These are phyloP conservation scores for Vanrija sp. DNA, from an alignment of 1,284 basidiomycete genomes.

Conservation along the genomic window DNA sequence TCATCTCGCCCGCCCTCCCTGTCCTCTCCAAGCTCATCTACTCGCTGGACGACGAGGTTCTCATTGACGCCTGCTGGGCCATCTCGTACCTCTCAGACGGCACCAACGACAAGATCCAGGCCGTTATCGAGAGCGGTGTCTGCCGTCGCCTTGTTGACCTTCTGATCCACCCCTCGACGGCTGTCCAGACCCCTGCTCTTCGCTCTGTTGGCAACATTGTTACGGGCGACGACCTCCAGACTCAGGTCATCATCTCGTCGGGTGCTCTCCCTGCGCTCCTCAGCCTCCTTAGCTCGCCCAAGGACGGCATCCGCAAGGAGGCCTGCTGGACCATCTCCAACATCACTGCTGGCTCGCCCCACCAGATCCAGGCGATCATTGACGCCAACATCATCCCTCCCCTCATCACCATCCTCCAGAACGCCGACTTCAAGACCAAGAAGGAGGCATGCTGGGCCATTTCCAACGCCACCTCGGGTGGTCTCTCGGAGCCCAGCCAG, in stretches of 20 bases:
- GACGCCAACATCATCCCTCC: slow-evolving; percentile 84
- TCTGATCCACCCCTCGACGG: slow-evolving; percentile 94
- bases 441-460: slow-evolving; percentile 99
- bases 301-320: slow-evolving; percentile 86
- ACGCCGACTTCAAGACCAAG: slow-evolving; percentile 98
- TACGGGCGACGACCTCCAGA: slow-evolving; percentile 97
- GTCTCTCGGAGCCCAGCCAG: slow-evolving; percentile 92
- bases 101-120: slow-evolving; percentile 99
- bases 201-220: slow-evolving; percentile 99
- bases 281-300: slow-evolving; percentile 85
- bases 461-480: slow-evolving; percentile 97
- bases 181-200: slow-evolving; percentile 97
- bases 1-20: slow-evolving; percentile 91
- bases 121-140: slow-evolving; percentile 97
- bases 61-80: slow-evolving; percentile 99
- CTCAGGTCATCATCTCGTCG: slow-evolving; percentile 95
- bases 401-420: slow-evolving; percentile 94
- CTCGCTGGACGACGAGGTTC: slow-evolving; percentile 96
- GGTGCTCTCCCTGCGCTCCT: slow-evolving; percentile 91
- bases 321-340: slow-evolving; percentile 99
- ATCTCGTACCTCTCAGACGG: slow-evolving; percentile 99
- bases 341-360: slow-evolving; percentile 92
- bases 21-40: slow-evolving; percentile 98
- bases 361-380: slow-evolving; percentile 84
- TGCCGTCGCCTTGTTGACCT: slow-evolving; percentile 96